Base-by-base conservation (phyloP, 169 alveolate species). In the Cyclospora cayetanensis region DNA sequence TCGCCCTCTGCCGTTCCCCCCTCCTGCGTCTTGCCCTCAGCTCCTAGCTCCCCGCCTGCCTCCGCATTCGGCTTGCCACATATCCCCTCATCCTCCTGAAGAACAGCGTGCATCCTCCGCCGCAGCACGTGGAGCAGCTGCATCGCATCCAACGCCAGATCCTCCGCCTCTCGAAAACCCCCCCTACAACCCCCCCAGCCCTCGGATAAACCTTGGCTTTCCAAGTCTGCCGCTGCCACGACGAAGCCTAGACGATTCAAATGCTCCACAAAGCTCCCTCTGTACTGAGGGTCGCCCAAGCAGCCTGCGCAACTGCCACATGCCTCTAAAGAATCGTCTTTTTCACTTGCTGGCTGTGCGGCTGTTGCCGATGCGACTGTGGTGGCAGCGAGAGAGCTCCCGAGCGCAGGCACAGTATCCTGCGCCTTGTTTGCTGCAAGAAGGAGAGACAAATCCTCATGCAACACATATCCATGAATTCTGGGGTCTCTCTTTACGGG, bases 161-260 rank as follows among this genome's bases (percentile, higher is more conserved):
- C 93, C 46, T 90, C 93, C 55, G 76, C 11, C 1, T 55, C 39
- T 37, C 39, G 12, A 12, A 90, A 65, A 39, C 53, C 50, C 12
- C 66, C 68, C 18, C 93, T 90, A 9, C 37, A 34, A 42, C 60
- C 76, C 41, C 55, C 53, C 90, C 90, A 90, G 27, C 93, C 93
- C 39, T 76, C 91, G 1, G 90, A 74, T 0, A 74, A 35, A 46
- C 93, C 93, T 43, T 90, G 93, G 66, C 93, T 89, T 55, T 90
- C 90, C 55, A 76, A 11, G 80, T 90, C 93, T 70, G 76, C 18
- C 20, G 83, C 93, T 20, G 77, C 50, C 27, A 90, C 83, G n/a
- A 74, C 3, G 34, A 74, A 68, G n/a, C 93, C 90, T 18, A 60
- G 53, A 11, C 15, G 3, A 41, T 72, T 90, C 52, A 90, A 37